phyloP scores from a whole-genome alignment of 495 filamentous ascomycete species.

The Penicillium tannophilum region DNA sequence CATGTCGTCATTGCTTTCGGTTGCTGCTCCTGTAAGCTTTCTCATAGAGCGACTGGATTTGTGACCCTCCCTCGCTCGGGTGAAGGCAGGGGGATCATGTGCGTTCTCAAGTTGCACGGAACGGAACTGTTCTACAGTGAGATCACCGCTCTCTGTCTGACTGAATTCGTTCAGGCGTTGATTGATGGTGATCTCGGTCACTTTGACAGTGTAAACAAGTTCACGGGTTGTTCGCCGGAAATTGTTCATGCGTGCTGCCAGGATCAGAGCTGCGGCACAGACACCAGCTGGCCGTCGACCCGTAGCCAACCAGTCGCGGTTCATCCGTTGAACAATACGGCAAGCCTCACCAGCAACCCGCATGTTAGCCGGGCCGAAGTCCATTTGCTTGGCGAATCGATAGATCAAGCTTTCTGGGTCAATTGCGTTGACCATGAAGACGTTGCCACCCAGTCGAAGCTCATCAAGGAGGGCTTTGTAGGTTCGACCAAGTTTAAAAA shows the following conservation, averaged over 20 bases:
- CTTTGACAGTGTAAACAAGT: constrained; percentile 94
- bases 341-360: constrained; percentile 84
- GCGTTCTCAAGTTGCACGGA: constrained; percentile 63
- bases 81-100: constrained; percentile 83
- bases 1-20: constrained; percentile 45
- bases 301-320: constrained; percentile 91
- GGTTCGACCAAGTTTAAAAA: constrained; percentile 83
- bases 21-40: constrained; percentile 50
- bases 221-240: constrained; percentile 89
- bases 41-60: constrained; percentile 39
- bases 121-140: constrained; percentile 88
- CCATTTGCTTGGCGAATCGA: constrained; percentile 84
- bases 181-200: constrained; percentile 85
- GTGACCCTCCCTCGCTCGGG: constrained; percentile 57
- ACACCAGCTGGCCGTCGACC: constrained; percentile 92
- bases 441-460: constrained; percentile 55
- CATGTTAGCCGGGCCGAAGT: constrained; percentile 76
- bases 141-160: constrained; percentile 70
- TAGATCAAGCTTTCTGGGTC: constrained; percentile 85
- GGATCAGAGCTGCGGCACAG: constrained; percentile 89
- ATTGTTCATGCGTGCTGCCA: constrained; percentile 96
- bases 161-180: constrained; percentile 90
- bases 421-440: constrained; percentile 58
- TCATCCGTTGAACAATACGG: constrained; percentile 87
- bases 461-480: constrained; percentile 76